A percentile compares a stretch with the other conserved stretches of the same genome.
These are phyloP conservation scores for Mucor racemosus DNA, from an alignment of 371 early-diverging fungal species.

Conservation along the genomic window DNA sequence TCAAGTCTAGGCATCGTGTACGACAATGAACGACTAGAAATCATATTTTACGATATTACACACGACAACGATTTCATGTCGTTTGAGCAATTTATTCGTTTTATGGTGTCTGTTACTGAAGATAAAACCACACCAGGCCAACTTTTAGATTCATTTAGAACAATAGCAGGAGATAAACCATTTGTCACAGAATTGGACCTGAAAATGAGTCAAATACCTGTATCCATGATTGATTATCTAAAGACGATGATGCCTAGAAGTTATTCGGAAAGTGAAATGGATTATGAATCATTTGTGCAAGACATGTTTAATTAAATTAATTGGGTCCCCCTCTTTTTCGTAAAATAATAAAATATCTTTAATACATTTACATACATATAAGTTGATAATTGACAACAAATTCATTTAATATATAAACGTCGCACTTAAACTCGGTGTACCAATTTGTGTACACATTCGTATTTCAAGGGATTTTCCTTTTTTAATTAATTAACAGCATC, in stretches of 20 bases:
- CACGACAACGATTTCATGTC: slow-evolving; percentile 65
- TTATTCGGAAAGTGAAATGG: slow-evolving; percentile 26
- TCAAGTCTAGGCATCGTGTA: slow-evolving; percentile 84
- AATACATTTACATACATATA: too few species aligned
- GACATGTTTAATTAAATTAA: slow-evolving; percentile 60
- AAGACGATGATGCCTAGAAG: slow-evolving; percentile 73
- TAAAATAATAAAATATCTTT: not conserved
- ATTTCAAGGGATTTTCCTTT: not conserved
- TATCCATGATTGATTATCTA: slow-evolving; percentile 73
- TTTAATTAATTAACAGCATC: not conserved
- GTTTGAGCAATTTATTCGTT: slow-evolving; percentile 90
- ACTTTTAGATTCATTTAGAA: slow-evolving; percentile 82
- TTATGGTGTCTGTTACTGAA: slow-evolving; percentile 87
- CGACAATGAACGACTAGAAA: slow-evolving; percentile 76
- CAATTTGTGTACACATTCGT: too few species aligned
- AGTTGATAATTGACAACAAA: too few species aligned
- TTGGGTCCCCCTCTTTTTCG: too few species aligned
- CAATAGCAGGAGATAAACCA: slow-evolving; percentile 85
- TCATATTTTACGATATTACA: slow-evolving; percentile 68
- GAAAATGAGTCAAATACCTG: slow-evolving; percentile 68
- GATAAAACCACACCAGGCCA: slow-evolving; percentile 92
- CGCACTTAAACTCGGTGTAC: too few species aligned
- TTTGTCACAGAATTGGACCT: slow-evolving; percentile 80
- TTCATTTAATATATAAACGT: too few species aligned
- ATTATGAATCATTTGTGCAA: slow-evolving; percentile 71